These are phyloP conservation scores for Microcyclospora pomicola DNA, from an alignment of 2,329 filamentous ascomycete genomes.

Conservation along the genomic window DNA sequence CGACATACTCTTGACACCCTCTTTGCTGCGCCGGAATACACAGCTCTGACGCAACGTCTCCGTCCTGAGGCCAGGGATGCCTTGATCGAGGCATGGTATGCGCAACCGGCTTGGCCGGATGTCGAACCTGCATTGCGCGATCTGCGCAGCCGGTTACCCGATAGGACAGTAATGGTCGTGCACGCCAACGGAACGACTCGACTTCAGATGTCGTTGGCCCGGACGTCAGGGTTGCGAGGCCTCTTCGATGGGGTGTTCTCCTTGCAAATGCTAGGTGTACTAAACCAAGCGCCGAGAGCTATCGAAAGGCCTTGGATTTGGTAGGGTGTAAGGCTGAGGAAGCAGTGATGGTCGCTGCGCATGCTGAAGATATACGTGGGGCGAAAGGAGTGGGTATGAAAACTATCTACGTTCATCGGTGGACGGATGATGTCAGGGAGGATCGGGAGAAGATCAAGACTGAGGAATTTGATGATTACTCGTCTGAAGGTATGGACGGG, in stretches of 20 bases:
- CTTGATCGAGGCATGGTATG: conserved; percentile 31
- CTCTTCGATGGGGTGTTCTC: conserved; percentile 40
- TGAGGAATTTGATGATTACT: conserved; percentile 27
- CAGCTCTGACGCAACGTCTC: neutral
- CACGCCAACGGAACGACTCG: conserved; percentile 43
- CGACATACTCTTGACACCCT: conserved; percentile 27
- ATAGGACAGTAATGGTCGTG: conserved; percentile 29
- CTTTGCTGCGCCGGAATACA: conserved; percentile 11
- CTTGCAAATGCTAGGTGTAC: conserved; percentile 35
- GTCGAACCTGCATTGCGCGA: conserved; percentile 29
- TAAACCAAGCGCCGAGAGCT: conserved; percentile 38
- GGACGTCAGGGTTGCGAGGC: conserved; percentile 30
- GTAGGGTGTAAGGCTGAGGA: conserved; percentile 34
- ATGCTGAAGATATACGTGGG: conserved; percentile 40
- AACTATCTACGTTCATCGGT: conserved; percentile 39
- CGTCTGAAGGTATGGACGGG: conserved; percentile 6
- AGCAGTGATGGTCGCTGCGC: conserved; percentile 39
- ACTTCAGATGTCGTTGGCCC: conserved; percentile 39
- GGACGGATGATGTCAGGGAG: conserved; percentile 40
- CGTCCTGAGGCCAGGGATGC: conserved; percentile 1
- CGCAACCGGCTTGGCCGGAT: conserved; percentile 39
- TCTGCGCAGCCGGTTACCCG: conserved; percentile 16
- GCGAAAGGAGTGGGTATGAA: conserved; percentile 36
- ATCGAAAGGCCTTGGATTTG: conserved; percentile 32
- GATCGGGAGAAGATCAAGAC: conserved; percentile 24